Evolutionary conservation across 441 rosid genomes (phyloP), one percentile per base, ranked within the genome.

Genomic region (Syzygium syzygioides): DNA sequence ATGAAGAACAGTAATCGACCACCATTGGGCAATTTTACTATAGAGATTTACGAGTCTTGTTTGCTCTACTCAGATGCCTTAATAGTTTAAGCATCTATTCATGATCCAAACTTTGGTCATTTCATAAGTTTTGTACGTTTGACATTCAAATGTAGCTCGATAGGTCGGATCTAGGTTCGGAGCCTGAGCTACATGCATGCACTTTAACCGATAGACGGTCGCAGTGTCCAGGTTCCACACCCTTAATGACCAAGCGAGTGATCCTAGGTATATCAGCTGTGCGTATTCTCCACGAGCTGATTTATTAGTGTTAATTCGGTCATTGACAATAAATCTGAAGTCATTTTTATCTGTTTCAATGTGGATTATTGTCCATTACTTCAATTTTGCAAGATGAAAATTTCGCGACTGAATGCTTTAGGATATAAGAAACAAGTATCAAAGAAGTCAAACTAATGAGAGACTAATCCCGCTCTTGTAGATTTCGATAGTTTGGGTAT

Each of bases 1-100:
- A 92, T 59, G 91, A 91, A 89, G 28, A 76, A 76, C 83, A 76
- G n/a, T 76, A 76, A 76, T 76, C 83, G 28, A 23, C 0, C 83
- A 23, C 18, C 83, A 12, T 23, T 37, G 0, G 10, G 52, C n/a
- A 10, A 76, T 23, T 14, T 41, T 41, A 23, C 52, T 3, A 23
- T 76, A 13, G 9, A 41, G 83, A 41, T 45, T 14, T 12, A 76
- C 23, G 45, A 71, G n/a, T 23, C 80, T 12, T 12, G 50, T 11
- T 37, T 71, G 80, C 80, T 71, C 23, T 20, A 71, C 26, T 71
- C 14, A 13, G 3, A 37, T 20, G n/a, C 83, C 48, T 76, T 23
- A 37, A 37, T 76, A 23, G 83, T 76, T 76, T 37, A 26, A 76
- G 52, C 83, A 37, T 37, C n/a, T 20, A 23, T 23, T 11, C 52